Percentiles rank a stretch among this genome's conserved stretches.
Evolutionary conservation across 2,329 filamentous ascomycete genomes (phyloP).

Genomic region (Diplocarpon rosae): DNA sequence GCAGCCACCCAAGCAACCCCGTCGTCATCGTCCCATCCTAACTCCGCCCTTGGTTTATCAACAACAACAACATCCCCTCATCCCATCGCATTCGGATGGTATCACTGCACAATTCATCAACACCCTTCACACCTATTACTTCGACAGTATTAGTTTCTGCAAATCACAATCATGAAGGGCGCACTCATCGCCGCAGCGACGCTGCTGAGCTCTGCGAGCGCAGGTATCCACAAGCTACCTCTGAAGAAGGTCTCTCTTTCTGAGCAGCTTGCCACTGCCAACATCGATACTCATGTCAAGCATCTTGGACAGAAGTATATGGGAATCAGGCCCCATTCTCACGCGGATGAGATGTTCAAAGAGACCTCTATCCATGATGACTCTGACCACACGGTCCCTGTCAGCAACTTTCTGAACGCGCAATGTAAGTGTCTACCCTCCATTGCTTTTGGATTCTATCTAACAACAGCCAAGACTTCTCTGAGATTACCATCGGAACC

Average conservation of each 20-base stretch:
- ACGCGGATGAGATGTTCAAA: slow-evolving; percentile 70
- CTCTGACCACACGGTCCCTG: slow-evolving; percentile 67
- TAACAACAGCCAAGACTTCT: slow-evolving; percentile 62
- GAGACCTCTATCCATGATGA: slow-evolving; percentile 56
- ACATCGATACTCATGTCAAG: slow-evolving; percentile 71
- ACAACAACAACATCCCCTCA: background rate
- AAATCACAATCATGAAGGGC: slow-evolving; percentile 64
- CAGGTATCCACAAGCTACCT: slow-evolving; percentile 90
- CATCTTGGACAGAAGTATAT: slow-evolving; percentile 94
- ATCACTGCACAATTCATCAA: slow-evolving; percentile 5
- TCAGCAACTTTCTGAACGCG: slow-evolving; percentile 97
- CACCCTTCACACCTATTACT: slow-evolving; percentile 15
- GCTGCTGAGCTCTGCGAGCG: slow-evolving; percentile 73
- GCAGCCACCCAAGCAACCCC: background rate
- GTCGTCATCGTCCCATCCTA: too few relatives aligned
- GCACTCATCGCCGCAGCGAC: slow-evolving; percentile 66
- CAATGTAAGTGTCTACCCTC: slow-evolving; percentile 60
- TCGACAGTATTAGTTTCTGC: slow-evolving; percentile 18
- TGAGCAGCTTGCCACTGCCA: slow-evolving; percentile 80
- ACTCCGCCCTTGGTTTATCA: too few relatives aligned
- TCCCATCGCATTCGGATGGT: slow-evolving; percentile 10
- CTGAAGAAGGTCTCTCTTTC: slow-evolving; percentile 90
- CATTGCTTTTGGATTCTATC: background rate
- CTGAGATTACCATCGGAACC: slow-evolving; percentile 84
- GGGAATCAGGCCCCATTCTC: slow-evolving; percentile 60